Evolutionary conservation across 805 yeast genomes (phyloP).

Genomic region (Ogataea glucozyma): DNA sequence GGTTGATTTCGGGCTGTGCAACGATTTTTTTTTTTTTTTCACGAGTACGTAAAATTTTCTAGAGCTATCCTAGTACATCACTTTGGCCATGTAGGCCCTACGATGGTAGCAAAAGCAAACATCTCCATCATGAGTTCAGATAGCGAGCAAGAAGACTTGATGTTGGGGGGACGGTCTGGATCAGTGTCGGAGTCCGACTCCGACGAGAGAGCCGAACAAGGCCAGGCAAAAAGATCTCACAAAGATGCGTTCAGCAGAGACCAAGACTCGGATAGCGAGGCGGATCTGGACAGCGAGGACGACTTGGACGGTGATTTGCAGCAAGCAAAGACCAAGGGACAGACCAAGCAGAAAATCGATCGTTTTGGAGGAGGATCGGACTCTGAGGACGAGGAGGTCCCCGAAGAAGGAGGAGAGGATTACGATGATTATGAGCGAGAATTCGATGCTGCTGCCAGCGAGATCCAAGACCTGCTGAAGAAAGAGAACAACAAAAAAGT

Average conservation of each 20-base stretch:
- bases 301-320: too few species aligned
- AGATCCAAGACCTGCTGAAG: slow-evolving; percentile 21
- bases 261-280: slow-evolving; percentile 17
- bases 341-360: slow-evolving; percentile 14
- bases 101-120: neutral
- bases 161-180: slow-evolving; percentile 3
- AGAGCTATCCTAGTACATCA: neutral
- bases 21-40: slow-evolving; percentile 3
- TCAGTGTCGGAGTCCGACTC: slow-evolving; percentile 3
- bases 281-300: slow-evolving; percentile 10
- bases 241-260: slow-evolving; percentile 14
- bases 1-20: too few species aligned
- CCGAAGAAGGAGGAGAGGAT: slow-evolving; percentile 17
- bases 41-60: slow-evolving; percentile 2
- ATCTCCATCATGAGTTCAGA: slow-evolving; percentile 9
- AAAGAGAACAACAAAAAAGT: slow-evolving; percentile 41
- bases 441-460: slow-evolving; percentile 22
- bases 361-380: slow-evolving; percentile 13
- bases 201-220: slow-evolving; percentile 5
- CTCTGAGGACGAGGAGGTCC: slow-evolving; percentile 12
- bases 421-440: slow-evolving; percentile 15
- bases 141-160: slow-evolving; percentile 15
- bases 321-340: slow-evolving; percentile 12
- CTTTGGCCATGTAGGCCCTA: too few species aligned
- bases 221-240: slow-evolving; percentile 11